Evolutionary conservation across 352 stramenopile genomes (phyloP).

Genomic region (Bremia lactucae): DNA sequence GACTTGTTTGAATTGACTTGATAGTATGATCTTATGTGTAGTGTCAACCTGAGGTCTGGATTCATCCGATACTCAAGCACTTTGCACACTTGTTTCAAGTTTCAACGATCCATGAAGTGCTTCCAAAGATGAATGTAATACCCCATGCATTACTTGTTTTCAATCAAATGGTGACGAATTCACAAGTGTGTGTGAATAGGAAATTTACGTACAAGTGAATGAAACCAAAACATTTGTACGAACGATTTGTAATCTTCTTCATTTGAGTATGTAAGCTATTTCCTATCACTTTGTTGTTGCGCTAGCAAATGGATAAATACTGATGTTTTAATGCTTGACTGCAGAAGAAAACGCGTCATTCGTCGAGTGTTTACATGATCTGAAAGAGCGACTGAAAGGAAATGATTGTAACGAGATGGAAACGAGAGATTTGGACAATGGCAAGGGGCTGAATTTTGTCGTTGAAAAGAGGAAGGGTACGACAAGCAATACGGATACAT

Average conservation of each 20-base stretch:
- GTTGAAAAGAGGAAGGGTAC: constrained; percentile 28
- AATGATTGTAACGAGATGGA: constrained; percentile 6
- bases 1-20: not conserved
- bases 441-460: constrained; percentile 44
- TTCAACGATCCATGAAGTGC: constrained; percentile 72
- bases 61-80: constrained; percentile 83
- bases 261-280: constrained; percentile 47
- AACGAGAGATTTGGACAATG: constrained; percentile 3
- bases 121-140: constrained; percentile 85
- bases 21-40: constrained; percentile 9
- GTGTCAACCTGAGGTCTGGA: constrained; percentile 62
- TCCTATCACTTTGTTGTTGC: not conserved
- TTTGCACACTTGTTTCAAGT: constrained; percentile 85
- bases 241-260: constrained; percentile 38
- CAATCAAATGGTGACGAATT: not conserved
- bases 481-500: constrained; percentile 1
- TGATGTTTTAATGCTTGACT: not conserved
- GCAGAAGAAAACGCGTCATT: constrained; percentile 38
- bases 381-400: constrained; percentile 25
- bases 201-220: constrained; percentile 79
- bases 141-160: not conserved
- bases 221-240: constrained; percentile 83
- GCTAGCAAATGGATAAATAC: too few species aligned
- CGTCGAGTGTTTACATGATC: constrained; percentile 36
- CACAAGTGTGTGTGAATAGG: constrained; percentile 17